These are phyloP conservation scores for Fraxinus xanthoxyloides DNA, from an alignment of 305 asterid species.

Conservation along the genomic window DNA sequence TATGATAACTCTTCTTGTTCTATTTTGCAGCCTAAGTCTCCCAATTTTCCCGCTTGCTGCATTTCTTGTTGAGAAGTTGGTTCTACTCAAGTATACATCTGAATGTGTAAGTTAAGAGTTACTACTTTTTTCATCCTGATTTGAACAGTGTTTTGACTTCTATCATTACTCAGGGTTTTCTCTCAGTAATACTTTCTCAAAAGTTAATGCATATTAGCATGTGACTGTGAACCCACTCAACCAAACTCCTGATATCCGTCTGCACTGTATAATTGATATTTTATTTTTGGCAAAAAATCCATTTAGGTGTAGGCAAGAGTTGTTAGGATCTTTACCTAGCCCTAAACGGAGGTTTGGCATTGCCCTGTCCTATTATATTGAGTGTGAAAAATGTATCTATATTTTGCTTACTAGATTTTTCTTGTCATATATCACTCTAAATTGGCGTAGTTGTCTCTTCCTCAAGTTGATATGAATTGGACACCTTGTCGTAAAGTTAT, in stretches of 20 bases:
- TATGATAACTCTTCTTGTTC: background rate
- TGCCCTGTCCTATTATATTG: background rate
- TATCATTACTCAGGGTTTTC: background rate
- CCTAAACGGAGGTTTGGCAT: background rate
- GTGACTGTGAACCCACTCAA: slow-evolving; percentile 5
- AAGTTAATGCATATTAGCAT: background rate
- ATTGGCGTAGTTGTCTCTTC: slow-evolving; percentile 6
- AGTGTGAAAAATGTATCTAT: background rate
- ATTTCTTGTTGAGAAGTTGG: slow-evolving; percentile 74
- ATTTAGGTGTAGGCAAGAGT: background rate
- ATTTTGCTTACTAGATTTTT: slow-evolving; percentile 13
- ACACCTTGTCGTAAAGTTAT: background rate
- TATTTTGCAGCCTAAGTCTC: slow-evolving; percentile 64
- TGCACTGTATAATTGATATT: background rate
- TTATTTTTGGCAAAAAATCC: background rate
- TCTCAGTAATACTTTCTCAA: slow-evolving; percentile 3
- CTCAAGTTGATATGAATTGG: background rate
- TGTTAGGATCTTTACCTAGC: background rate
- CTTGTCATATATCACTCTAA: background rate
- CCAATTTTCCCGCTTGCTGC: slow-evolving; percentile 80
- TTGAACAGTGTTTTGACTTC: background rate
- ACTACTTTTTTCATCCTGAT: slow-evolving; percentile 8
- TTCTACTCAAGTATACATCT: slow-evolving; percentile 51
- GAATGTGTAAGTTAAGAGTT: slow-evolving; percentile 58
- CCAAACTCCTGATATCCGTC: background rate